Conservation (phyloP, 257 asterid genomes). For the Forsythia viridissima region DNA sequence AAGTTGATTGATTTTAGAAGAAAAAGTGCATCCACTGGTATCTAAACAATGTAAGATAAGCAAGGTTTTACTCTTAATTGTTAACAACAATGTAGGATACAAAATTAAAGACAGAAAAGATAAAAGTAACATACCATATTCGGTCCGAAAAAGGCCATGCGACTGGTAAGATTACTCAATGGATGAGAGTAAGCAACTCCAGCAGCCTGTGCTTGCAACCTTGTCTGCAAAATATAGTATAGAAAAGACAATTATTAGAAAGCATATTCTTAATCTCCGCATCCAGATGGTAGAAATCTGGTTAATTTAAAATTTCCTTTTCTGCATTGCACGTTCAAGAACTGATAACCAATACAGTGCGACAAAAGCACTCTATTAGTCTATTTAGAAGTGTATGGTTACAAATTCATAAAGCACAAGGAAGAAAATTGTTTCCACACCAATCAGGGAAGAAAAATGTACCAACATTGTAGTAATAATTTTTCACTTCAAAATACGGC, state of each 20-base stretch:
- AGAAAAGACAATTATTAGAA: background rate
- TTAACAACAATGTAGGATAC: background rate
- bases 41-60: background rate
- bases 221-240: conserved; percentile 35
- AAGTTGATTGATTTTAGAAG: background rate
- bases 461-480: background rate
- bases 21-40: background rate
- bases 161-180: conserved; percentile 48
- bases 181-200: conserved; percentile 59
- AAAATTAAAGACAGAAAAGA: background rate
- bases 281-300: background rate
- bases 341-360: background rate
- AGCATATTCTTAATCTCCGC: background rate
- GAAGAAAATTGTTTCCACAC: background rate
- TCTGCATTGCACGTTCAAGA: background rate
- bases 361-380: background rate
- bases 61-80: background rate
- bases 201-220: conserved; percentile 66
- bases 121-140: conserved; percentile 36
- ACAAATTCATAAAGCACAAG: background rate
- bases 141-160: conserved; percentile 64
- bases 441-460: background rate
- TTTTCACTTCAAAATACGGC: background rate
- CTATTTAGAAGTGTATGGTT: background rate
- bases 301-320: background rate